phyloP scores from a whole-genome alignment of 768 basidiomycete species.

The Rhizopogon rudus region DNA sequence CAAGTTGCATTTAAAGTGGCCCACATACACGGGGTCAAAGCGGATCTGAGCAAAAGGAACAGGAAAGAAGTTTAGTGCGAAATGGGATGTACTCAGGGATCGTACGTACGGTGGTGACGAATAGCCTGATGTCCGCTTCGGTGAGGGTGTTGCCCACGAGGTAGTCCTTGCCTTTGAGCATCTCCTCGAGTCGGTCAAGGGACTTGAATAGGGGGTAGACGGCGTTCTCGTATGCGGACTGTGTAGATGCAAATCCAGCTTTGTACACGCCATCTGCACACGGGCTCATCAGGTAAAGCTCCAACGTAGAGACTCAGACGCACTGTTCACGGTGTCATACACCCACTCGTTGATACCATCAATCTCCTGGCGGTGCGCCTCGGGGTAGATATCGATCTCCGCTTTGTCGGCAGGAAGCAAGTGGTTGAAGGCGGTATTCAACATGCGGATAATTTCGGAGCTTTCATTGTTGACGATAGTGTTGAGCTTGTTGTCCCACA shows the following conservation, averaged over 20 bases:
- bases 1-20: conserved; percentile 93
- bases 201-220: conserved; percentile 71
- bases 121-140: conserved; percentile 82
- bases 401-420: conserved; percentile 62
- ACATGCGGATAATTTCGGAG: conserved; percentile 90
- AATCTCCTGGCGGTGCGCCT: conserved; percentile 65
- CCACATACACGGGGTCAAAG: conserved; percentile 86
- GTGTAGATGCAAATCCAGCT: conserved; percentile 79
- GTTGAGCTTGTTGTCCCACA: conserved; percentile 88
- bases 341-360: conserved; percentile 85
- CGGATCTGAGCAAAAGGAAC: conserved; percentile 47
- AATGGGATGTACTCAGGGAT: neutral
- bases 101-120: conserved; percentile 79
- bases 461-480: conserved; percentile 96
- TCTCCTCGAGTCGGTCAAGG: conserved; percentile 77
- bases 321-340: conserved; percentile 81
- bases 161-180: conserved; percentile 75
- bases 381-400: conserved; percentile 73
- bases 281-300: neutral
- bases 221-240: conserved; percentile 75
- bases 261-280: conserved; percentile 74
- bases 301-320: conserved; percentile 15
- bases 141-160: conserved; percentile 81
- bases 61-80: neutral
- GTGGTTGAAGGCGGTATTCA: conserved; percentile 83